Conservation (phyloP, 2,329 filamentous ascomycete species). For the Colletotrichum higginsianum region DNA sequence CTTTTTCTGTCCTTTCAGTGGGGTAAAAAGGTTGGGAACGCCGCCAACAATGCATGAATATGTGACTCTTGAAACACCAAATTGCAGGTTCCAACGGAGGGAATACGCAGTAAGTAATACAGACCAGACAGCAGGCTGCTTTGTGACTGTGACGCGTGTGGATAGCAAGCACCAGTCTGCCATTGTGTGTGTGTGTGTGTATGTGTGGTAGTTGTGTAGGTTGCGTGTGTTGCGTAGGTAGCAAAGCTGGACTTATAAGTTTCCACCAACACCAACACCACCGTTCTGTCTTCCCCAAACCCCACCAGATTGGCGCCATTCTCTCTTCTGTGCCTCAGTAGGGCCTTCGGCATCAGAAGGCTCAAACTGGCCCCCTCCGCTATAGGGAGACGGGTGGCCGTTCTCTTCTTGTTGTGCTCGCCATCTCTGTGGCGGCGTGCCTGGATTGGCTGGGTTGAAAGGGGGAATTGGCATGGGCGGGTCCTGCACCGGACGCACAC, state of each 20-base stretch:
- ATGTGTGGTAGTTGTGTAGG: neutral
- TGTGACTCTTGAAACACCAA: constrained; percentile 41
- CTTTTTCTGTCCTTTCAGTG: constrained; percentile 40
- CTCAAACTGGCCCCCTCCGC: constrained; percentile 58
- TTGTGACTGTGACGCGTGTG: neutral
- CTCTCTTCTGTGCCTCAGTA: constrained; percentile 62
- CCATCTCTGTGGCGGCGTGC: constrained; percentile 66
- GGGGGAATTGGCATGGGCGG: constrained; percentile 54
- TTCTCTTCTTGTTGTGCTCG: constrained; percentile 62
- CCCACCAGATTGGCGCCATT: constrained; percentile 70
- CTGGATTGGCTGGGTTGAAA: constrained; percentile 57
- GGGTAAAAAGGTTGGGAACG: constrained; percentile 48
- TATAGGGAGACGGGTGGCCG: constrained; percentile 60
- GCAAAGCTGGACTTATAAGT: constrained; percentile 50
- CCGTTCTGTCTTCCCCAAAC: constrained; percentile 65
- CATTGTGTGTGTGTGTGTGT: neutral
- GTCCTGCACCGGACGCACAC: constrained; percentile 83
- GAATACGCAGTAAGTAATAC: constrained; percentile 39
- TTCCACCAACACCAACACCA: constrained; percentile 64
- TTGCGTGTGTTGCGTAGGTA: constrained; percentile 6
- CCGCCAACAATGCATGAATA: constrained; percentile 55
- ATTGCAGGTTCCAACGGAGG: constrained; percentile 28
- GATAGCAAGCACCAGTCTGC: too few species aligned
- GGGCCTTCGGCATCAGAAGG: constrained; percentile 58
- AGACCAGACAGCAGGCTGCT: constrained; percentile 14